Conservation (phyloP, 2,329 filamentous ascomycete genomes). For the Beauveria varroae region DNA sequence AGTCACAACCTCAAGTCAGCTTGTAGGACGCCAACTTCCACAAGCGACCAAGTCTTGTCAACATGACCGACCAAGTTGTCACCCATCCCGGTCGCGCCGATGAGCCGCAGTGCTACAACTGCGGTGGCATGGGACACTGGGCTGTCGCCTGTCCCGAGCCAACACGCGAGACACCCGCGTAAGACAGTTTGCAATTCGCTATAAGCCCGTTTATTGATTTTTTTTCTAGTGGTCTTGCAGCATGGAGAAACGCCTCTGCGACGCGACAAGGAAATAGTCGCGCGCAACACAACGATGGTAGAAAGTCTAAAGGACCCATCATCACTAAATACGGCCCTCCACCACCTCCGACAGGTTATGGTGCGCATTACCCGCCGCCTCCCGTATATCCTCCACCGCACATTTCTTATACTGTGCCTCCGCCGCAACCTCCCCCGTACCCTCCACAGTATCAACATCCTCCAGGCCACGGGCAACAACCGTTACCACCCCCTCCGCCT, state of each 20-base stretch:
- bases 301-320: conserved; percentile 19
- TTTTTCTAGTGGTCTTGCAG: conserved; percentile 25
- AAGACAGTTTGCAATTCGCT: conserved; percentile 22
- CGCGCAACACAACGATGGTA: conserved; percentile 23
- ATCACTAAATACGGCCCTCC: conserved; percentile 17
- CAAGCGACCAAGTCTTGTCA: neutral
- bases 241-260: conserved; percentile 28
- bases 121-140: conserved; percentile 43
- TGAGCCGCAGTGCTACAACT: conserved; percentile 45
- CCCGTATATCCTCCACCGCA: conserved; percentile 13
- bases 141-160: conserved; percentile 45
- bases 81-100: conserved; percentile 24
- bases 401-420: neutral
- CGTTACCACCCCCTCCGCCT: conserved; percentile 7
- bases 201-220: conserved; percentile 12
- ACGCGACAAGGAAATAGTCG: conserved; percentile 19
- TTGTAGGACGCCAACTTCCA: neutral
- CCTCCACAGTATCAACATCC: conserved; percentile 14
- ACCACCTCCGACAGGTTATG: conserved; percentile 19
- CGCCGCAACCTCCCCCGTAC: conserved; percentile 10
- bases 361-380: conserved; percentile 20
- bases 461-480: conserved; percentile 12
- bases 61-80: conserved; percentile 24
- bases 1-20: conserved; percentile 1
- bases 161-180: conserved; percentile 41